A percentile compares a stretch with the other conserved stretches of the same genome.
These are phyloP conservation scores for Zea luxurians DNA, from an alignment of 176 grass and related monocot species.

Conservation along the genomic window DNA sequence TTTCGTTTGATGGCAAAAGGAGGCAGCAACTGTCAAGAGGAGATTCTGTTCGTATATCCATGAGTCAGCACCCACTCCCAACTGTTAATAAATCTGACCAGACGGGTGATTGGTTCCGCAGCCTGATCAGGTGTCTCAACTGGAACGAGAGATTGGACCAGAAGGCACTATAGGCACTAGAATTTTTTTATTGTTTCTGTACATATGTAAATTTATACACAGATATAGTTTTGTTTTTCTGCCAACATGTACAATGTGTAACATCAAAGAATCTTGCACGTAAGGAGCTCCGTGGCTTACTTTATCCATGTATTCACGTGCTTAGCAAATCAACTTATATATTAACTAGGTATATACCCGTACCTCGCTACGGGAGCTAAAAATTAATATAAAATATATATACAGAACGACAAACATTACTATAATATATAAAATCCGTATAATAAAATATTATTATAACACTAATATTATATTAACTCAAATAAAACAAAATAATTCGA, in stretches of 20 bases:
- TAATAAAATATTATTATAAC: no score
- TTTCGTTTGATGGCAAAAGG: slow-evolving; percentile 91
- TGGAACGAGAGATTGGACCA: slow-evolving; percentile 97
- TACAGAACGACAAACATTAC: no score
- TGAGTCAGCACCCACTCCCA: slow-evolving; percentile 88
- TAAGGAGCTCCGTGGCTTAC: slow-evolving; percentile 13
- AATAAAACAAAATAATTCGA: no score
- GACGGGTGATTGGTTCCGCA: slow-evolving; percentile 92
- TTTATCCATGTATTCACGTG: background rate
- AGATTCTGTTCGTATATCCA: slow-evolving; percentile 81
- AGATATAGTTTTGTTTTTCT: slow-evolving; percentile 20
- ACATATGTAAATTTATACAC: slow-evolving; percentile 38
- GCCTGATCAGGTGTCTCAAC: slow-evolving; percentile 89
- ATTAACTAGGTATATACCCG: no score
- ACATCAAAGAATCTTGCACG: background rate
- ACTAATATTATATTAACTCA: no score
- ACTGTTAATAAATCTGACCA: slow-evolving; percentile 99
- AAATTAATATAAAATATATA: no score
- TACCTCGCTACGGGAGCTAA: no score
- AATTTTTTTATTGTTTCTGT: slow-evolving; percentile 18
- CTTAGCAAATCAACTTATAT: no score
- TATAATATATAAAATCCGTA: no score
- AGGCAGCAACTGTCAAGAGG: slow-evolving; percentile 88
- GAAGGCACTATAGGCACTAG: slow-evolving; percentile 65
- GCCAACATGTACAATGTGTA: slow-evolving; percentile 6